Evolutionary conservation across 2,329 filamentous ascomycete genomes (phyloP).

Genomic region (Podosphaera xanthii): DNA sequence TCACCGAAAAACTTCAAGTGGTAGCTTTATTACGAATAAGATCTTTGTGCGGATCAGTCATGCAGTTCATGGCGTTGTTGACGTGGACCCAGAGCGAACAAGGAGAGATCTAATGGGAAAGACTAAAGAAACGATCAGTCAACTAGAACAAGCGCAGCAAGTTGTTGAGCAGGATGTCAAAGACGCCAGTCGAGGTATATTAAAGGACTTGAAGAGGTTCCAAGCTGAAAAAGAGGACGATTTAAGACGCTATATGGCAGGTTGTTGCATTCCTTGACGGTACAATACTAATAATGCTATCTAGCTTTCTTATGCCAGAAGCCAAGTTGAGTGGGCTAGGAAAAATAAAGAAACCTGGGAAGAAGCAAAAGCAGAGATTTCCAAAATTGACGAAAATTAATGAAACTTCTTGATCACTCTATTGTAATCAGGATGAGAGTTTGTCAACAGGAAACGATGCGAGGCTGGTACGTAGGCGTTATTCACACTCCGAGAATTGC

Average conservation of each 20-base stretch:
- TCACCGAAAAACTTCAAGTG: conserved; percentile 63
- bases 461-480: too few relatives aligned
- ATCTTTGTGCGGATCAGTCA: conserved; percentile 91
- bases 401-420: neutral
- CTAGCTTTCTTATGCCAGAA: conserved; percentile 47
- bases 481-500: too few relatives aligned
- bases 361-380: conserved; percentile 45
- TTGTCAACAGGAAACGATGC: too few relatives aligned
- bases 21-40: conserved; percentile 79
- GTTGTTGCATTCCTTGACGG: conserved; percentile 17
- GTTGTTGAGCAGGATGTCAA: conserved; percentile 81
- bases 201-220: conserved; percentile 80
- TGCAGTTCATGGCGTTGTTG: conserved; percentile 85
- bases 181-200: conserved; percentile 69
- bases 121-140: conserved; percentile 64
- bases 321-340: conserved; percentile 53
- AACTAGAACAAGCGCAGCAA: conserved; percentile 77
- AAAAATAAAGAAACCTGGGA: conserved; percentile 53
- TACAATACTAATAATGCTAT: conserved; percentile 8
- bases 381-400: conserved; percentile 34
- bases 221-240: conserved; percentile 93
- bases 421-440: too few relatives aligned
- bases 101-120: conserved; percentile 86
- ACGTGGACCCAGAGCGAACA: conserved; percentile 85
- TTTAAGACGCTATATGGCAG: conserved; percentile 81